These are phyloP conservation scores for Ramaria sp. DNA, from an alignment of 768 basidiomycete genomes.

Conservation along the genomic window DNA sequence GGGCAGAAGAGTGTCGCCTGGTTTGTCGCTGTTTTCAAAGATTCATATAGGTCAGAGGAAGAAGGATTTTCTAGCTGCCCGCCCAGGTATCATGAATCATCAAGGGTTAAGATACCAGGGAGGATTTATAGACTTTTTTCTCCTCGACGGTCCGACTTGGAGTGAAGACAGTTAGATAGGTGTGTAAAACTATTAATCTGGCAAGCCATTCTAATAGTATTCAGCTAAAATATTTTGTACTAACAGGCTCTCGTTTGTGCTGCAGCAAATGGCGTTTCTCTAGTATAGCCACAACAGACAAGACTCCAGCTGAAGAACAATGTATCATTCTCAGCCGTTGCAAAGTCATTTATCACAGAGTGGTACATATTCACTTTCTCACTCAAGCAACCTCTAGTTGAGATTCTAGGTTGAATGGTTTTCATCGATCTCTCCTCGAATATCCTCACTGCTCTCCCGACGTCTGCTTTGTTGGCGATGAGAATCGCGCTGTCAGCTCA, in stretches of 20 bases:
- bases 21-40: neutral
- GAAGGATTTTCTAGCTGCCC: neutral
- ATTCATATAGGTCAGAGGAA: neutral
- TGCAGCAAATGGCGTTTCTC: neutral
- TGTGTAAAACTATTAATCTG: neutral
- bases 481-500: no score
- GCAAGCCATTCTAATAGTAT: neutral
- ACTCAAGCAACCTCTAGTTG: no score
- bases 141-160: neutral
- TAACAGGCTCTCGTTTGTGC: neutral
- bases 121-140: neutral
- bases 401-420: no score
- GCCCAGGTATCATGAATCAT: neutral
- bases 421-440: no score
- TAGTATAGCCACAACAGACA: neutral
- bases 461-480: no score
- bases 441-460: no score
- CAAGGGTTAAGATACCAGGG: neutral
- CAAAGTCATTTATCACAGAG: no score
- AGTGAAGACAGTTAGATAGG: neutral
- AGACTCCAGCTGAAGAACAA: neutral
- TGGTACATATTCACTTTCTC: no score
- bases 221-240: neutral
- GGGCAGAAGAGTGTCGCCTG: neutral
- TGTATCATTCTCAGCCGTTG: neutral